Evolutionary conservation across 352 stramenopile species (phyloP), one percentile per base, ranked within the genome.

Genomic region (Phytopythium delawarense): DNA sequence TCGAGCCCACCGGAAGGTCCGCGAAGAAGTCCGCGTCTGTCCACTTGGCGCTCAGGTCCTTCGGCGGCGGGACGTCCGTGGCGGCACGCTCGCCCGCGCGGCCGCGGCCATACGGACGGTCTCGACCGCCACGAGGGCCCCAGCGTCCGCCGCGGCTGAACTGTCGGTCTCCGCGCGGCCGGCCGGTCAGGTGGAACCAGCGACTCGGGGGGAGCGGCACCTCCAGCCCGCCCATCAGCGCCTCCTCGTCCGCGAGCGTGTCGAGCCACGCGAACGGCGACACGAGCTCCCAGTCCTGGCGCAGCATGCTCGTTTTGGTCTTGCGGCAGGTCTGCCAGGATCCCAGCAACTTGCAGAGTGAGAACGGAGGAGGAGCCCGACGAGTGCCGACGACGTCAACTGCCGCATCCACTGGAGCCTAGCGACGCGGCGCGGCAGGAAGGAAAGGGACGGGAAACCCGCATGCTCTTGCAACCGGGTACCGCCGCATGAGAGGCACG

Each of bases 271-370:
- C 71, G 8, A 72, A 60, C 16, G 79, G 77, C 32, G 79, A 73
- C 46, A 89, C 72, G 21, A 76, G 55, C 35, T 88, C 75, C 75
- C 79, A 88, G 57, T 79, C 71, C 6, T 57, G 68, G n/a, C 75
- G 75, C 45, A 81, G 75, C 78, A 84, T 84, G 49, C 8, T 72
- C 21, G n/a, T 37, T 16, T 21, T 12, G 46, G 45, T 59, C 61
- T 20, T 69, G 53, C 4, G n/a, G 32, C 48, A 28, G 8, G 35
- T 59, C 21, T 57, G 28, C 21, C 6, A 15, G 7, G 18, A 25
- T 42, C 20, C n/a, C 2, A 42, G 50, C 50, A 42, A 57, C 8
- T 52, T 52, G n/a, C 4, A 13, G 46, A 52, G 16, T 52, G 46
- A 9, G 21, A 25, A 52, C 20, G 12, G 23, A 20, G 12, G n/a